phyloP scores from a whole-genome alignment of 176 grass and related monocot species.

The Carex pumila region DNA sequence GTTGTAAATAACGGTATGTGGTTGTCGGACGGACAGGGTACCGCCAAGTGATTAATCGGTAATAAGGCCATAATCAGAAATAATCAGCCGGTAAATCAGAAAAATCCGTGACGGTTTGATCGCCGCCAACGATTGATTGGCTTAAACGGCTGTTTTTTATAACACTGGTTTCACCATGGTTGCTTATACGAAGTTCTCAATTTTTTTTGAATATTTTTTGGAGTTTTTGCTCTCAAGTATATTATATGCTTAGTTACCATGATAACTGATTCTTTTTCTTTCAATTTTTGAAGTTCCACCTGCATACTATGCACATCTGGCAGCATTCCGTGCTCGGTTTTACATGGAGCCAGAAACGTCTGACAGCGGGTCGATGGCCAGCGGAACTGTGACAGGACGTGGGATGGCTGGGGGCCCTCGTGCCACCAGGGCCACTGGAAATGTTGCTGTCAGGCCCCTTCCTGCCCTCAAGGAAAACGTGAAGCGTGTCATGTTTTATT shows the following conservation, averaged over 20 bases:
- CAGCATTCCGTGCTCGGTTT: conserved; percentile 78
- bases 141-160: too few species aligned
- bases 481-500: conserved; percentile 91
- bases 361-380: conserved; percentile 71
- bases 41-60: too few species aligned
- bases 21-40: too few species aligned
- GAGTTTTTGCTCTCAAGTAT: neutral
- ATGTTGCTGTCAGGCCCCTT: conserved; percentile 73
- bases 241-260: neutral
- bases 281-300: conserved; percentile 56
- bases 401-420: conserved; percentile 35
- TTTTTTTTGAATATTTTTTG: neutral
- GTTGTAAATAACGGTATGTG: too few species aligned
- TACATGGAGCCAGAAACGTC: conserved; percentile 89
- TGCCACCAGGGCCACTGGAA: conserved; percentile 42
- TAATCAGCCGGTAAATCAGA: too few species aligned
- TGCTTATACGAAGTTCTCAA: too few species aligned
- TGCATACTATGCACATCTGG: conserved; percentile 84
- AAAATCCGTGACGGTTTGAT: too few species aligned
- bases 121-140: too few species aligned
- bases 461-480: conserved; percentile 90
- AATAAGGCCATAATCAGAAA: too few species aligned
- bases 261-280: neutral
- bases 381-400: conserved; percentile 37
- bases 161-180: too few species aligned